Evolutionary conservation across 2,329 filamentous ascomycete species (phyloP).

Genomic region (Pyrenophora tritici-repentis): DNA sequence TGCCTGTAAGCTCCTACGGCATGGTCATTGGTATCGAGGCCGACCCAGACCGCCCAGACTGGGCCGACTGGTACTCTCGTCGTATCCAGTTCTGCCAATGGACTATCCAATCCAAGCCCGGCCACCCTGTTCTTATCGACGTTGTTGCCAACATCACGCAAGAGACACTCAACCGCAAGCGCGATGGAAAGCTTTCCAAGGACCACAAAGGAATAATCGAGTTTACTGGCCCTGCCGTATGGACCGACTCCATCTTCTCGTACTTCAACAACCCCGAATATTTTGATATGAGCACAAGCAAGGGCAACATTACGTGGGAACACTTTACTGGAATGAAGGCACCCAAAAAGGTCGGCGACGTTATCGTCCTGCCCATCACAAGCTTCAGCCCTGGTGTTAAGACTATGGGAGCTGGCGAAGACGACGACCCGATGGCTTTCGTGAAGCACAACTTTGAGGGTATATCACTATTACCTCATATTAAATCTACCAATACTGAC

Average conservation of each 20-base stretch:
- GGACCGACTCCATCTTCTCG: slow-evolving; percentile 89
- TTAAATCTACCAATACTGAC: slow-evolving; percentile 28
- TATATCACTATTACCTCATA: slow-evolving; percentile 53
- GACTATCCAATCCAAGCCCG: slow-evolving; percentile 96
- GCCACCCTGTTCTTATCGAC: slow-evolving; percentile 88
- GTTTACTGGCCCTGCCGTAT: slow-evolving; percentile 90
- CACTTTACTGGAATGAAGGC: slow-evolving; percentile 88
- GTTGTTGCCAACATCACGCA: slow-evolving; percentile 85
- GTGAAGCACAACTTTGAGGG: slow-evolving; percentile 97
- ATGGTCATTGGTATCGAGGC: slow-evolving; percentile 95
- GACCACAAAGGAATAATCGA: slow-evolving; percentile 82
- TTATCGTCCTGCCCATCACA: slow-evolving; percentile 91
- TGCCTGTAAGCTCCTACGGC: slow-evolving; percentile 78
- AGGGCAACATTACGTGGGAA: slow-evolving; percentile 77
- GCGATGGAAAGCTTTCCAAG: slow-evolving; percentile 65
- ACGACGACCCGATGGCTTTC: slow-evolving; percentile 94
- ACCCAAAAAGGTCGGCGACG: slow-evolving; percentile 88
- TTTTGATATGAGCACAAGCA: slow-evolving; percentile 77
- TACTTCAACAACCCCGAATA: slow-evolving; percentile 92
- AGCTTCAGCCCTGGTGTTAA: slow-evolving; percentile 94
- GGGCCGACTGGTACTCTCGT: slow-evolving; percentile 94
- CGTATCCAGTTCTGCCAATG: slow-evolving; percentile 98
- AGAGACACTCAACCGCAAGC: slow-evolving; percentile 76
- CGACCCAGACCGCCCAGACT: slow-evolving; percentile 89
- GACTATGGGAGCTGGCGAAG: slow-evolving; percentile 88